These are phyloP conservation scores for Trichosanthes cucumerina DNA, from an alignment of 306 rosid species.

Conservation along the genomic window DNA sequence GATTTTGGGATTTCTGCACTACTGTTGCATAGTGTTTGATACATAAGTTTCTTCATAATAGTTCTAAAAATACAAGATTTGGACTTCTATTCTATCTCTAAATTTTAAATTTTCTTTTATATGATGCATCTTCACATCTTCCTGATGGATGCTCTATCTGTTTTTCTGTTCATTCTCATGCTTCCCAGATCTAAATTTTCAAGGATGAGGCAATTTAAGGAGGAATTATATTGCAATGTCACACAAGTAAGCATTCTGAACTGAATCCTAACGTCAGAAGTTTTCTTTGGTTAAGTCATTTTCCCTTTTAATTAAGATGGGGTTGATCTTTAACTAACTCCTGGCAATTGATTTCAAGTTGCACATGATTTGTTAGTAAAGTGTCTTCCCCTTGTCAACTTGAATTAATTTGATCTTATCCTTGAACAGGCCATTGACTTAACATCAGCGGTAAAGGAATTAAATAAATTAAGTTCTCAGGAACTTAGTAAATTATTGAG, in stretches of 20 bases:
- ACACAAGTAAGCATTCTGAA: conserved; percentile 42
- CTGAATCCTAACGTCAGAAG: background rate
- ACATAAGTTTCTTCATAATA: background rate
- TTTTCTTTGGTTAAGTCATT: background rate
- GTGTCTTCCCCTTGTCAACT: background rate
- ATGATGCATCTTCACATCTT: conserved; percentile 15
- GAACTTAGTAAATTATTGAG: conserved; percentile 60
- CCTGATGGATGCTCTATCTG: conserved; percentile 11
- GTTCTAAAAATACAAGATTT: background rate
- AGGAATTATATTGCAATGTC: conserved; percentile 41
- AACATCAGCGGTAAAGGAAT: conserved; percentile 53
- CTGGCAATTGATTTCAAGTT: background rate
- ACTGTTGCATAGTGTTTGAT: background rate
- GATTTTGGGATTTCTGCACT: background rate
- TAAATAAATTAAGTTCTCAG: conserved; percentile 49
- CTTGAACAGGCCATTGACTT: conserved; percentile 53
- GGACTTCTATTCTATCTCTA: background rate
- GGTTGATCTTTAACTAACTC: background rate
- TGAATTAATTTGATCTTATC: conserved; percentile 18
- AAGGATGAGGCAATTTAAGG: conserved; percentile 54
- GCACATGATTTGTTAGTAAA: background rate
- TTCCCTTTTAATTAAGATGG: background rate
- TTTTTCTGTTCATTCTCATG: conserved; percentile 12
- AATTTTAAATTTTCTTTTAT: background rate
- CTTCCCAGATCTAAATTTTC: conserved; percentile 19